Base-by-base conservation (phyloP, 345 rosid genomes). In the Citrus maxima region DNA sequence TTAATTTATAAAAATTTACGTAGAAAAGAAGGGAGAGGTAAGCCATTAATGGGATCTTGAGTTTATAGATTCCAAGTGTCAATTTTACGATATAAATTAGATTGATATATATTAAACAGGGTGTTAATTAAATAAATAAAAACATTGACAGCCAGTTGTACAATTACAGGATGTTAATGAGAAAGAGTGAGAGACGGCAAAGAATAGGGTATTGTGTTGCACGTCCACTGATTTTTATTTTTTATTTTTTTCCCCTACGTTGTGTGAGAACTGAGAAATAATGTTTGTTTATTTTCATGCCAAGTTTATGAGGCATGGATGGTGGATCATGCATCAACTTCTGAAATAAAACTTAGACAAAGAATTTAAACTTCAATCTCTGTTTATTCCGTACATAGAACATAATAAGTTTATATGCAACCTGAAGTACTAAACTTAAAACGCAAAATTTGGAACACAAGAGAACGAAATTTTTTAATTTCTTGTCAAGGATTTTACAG, bases 401-500 rank as follows among this genome's bases (percentile, higher is more conserved):
- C 24, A 12, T n/a, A 9, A 28, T 4, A 38, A 42, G 14, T 42
- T 40, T 10, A 40, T 10, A 10, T 5, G 18, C 34, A 65, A 32
- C 25, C n/a, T 40, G 7, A 40, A 68, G 13, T 10, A 25, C 7
- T n/a, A 42, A 40, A 61, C 12, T 37, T 16, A 7, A 34, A 62
- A 46, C 18, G 18, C 51, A 46, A 46, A 12, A 12, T 13, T 46
- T 46, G 18, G 4, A 46, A 12, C 18, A 13, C 51, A 46, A 46
- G 18, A 46, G 18, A 46, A 46, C 51, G 1, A 46, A 46, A 46
- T 46, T 1, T 46, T 46, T 46, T 46, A 46, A 63, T 35, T 51
- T 58, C 73, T 85, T 79, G 58, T 79, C 71, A 24, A 73, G 30
- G 67, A 82, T 82, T 34, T 35, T 64, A 6, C 46, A 22, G 40